Percentiles rank a stretch among this genome's conserved stretches.
Evolutionary conservation across 768 basidiomycete species (phyloP).

Genomic region (Trametes coccinea): DNA sequence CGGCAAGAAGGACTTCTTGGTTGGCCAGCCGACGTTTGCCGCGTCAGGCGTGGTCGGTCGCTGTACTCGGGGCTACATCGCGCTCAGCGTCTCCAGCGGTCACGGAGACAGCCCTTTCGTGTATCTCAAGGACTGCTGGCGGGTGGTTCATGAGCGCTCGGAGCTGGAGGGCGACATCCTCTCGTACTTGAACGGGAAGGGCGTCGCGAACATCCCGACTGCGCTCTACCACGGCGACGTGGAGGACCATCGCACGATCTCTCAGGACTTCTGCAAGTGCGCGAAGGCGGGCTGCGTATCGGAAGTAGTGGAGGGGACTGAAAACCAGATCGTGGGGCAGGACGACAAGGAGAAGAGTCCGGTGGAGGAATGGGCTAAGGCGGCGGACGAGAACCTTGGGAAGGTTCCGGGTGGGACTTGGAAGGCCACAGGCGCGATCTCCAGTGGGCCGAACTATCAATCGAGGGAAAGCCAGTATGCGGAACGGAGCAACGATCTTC

Average conservation of each 20-base stretch:
- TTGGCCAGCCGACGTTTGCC: background rate
- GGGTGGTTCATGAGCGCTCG: background rate
- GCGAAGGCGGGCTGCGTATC: too few species aligned
- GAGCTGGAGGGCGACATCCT: slow-evolving; percentile 1
- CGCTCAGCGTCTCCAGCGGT: background rate
- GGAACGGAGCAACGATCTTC: too few species aligned
- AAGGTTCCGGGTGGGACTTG: too few species aligned
- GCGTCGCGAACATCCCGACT: slow-evolving; percentile 2
- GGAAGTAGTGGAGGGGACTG: too few species aligned
- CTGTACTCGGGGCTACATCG: slow-evolving; percentile 1
- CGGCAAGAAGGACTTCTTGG: background rate
- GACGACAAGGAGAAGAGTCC: too few species aligned
- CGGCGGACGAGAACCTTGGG: too few species aligned
- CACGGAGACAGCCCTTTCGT: background rate
- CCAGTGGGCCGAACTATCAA: too few species aligned
- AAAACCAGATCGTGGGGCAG: too few species aligned
- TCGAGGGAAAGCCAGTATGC: too few species aligned
- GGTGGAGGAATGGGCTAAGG: too few species aligned
- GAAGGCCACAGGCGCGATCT: too few species aligned
- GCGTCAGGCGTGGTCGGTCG: background rate
- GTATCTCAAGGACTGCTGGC: slow-evolving; percentile 8
- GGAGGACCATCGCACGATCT: background rate
- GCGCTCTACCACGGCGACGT: slow-evolving; percentile 7
- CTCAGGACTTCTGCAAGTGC: too few species aligned
- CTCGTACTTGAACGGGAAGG: background rate